Base-by-base conservation (phyloP, 2,329 filamentous ascomycete genomes). In the Epichloe amarillans region DNA sequence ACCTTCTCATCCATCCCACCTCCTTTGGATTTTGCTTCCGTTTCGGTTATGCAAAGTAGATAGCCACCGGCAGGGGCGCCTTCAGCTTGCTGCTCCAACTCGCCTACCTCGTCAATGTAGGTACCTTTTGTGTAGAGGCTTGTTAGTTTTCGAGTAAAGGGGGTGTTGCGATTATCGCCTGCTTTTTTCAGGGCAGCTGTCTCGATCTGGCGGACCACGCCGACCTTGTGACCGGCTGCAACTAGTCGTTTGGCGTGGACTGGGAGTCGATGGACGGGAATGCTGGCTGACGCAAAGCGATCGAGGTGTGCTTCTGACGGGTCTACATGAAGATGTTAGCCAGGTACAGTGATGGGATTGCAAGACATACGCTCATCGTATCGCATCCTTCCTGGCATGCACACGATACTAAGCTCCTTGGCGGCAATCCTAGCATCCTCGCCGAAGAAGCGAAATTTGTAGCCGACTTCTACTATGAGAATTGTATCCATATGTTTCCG, bases 51-150 rank as follows among this genome's bases (percentile, higher is more conserved):
- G 62, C 91, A 96, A 2, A 98, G 79, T 17, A 98, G 72, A 62
- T 96, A 95, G n/a, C 93, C 93, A n/a, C 77, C 80, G 1, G 77
- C 72, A 0, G 81, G 75, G 1, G 77, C 73, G 0, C 55, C 70
- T 57, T 60, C 70, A 17, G 55, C 53, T 59, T 62, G 63, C 50
- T 72, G 70, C 49, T 86, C 84, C 5, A 95, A 68, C 26, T 88
- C 88, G 55, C 93, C 91, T 10, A 87, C 77, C 64, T 98, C 93
- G 62, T 97, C 93, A 51, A 98, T 84, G 60, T 97, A 98, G 2
- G 93, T 98, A 42, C 90, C 93, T 66, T 97, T 98, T 8, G 93
- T 98, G 68, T 98, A 98, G 6, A 98, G 75, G 62, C 95, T 96
- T 15, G 93, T 97, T 60, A 98, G 80, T 60, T 95, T 93, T 37